phyloP scores from a whole-genome alignment of 1,284 basidiomycete species.

The Phellopilus nigrolimitatus region DNA sequence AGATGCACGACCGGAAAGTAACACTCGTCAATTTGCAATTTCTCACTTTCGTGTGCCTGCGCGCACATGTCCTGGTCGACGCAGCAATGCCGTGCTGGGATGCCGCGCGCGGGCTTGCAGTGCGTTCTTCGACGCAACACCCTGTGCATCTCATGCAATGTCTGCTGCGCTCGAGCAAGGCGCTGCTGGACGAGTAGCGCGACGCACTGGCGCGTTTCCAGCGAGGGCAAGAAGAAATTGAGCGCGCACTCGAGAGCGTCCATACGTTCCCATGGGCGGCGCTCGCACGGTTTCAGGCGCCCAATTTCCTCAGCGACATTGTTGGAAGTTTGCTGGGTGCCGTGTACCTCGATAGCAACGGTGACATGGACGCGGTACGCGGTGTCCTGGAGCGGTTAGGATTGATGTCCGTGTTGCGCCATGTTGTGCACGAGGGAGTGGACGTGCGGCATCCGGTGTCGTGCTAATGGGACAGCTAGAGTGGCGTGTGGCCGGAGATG shows the following conservation, averaged over 20 bases:
- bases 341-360: constrained; percentile 70
- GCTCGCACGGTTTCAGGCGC: constrained; percentile 66
- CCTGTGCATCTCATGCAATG: too few relatives aligned
- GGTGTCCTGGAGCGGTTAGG: too few relatives aligned
- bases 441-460: too few relatives aligned
- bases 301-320: constrained; percentile 75
- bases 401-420: too few relatives aligned
- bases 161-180: too few relatives aligned
- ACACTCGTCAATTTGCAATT: constrained; percentile 68
- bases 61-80: constrained; percentile 37
- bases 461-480: too few relatives aligned
- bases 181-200: constrained; percentile 56
- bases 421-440: too few relatives aligned
- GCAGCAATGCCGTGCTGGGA: constrained; percentile 48
- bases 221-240: constrained; percentile 41
- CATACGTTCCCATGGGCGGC: constrained; percentile 62
- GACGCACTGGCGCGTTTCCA: constrained; percentile 48
- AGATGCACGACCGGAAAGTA: constrained; percentile 61
- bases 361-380: too few relatives aligned
- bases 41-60: constrained; percentile 61
- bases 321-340: constrained; percentile 81
- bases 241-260: constrained; percentile 37
- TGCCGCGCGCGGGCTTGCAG: too few relatives aligned
- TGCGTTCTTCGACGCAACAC: too few relatives aligned
- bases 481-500: too few relatives aligned